Evolutionary conservation across 2,329 filamentous ascomycete species (phyloP).

Genomic region (Neofusicoccum parvum): DNA sequence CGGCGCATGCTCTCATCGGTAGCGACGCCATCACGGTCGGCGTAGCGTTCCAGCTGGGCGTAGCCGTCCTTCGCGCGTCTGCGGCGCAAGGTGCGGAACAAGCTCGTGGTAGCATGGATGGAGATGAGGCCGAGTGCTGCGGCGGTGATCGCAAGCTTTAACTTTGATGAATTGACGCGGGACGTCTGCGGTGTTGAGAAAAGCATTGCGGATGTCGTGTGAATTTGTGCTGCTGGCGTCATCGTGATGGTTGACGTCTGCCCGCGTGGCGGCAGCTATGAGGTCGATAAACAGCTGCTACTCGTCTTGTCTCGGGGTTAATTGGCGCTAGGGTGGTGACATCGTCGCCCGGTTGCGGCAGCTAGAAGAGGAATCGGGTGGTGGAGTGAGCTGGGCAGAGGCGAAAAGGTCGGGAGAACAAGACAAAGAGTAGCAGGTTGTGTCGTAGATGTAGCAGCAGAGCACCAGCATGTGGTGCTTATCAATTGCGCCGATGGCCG

Average conservation of each 20-base stretch:
- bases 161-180: background rate
- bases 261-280: background rate
- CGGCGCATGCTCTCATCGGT: background rate
- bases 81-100: slow-evolving; percentile 11
- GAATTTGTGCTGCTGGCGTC: background rate
- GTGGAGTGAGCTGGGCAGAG: background rate
- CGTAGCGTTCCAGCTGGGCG: background rate
- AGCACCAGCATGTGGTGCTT: background rate
- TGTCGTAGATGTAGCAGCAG: background rate
- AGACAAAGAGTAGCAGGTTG: background rate
- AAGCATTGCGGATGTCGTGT: background rate
- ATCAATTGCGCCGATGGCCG: slow-evolving; percentile 4
- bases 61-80: background rate
- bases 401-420: background rate
- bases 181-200: background rate
- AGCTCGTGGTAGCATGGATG: slow-evolving; percentile 9
- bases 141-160: background rate
- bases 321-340: background rate
- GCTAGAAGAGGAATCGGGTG: background rate
- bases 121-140: background rate
- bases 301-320: background rate
- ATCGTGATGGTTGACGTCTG: background rate
- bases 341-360: background rate
- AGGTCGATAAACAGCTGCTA: background rate
- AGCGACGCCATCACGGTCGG: slow-evolving; percentile 13